Base-by-base conservation (phyloP, 2,329 filamentous ascomycete genomes). In the Colletotrichum godetiae region DNA sequence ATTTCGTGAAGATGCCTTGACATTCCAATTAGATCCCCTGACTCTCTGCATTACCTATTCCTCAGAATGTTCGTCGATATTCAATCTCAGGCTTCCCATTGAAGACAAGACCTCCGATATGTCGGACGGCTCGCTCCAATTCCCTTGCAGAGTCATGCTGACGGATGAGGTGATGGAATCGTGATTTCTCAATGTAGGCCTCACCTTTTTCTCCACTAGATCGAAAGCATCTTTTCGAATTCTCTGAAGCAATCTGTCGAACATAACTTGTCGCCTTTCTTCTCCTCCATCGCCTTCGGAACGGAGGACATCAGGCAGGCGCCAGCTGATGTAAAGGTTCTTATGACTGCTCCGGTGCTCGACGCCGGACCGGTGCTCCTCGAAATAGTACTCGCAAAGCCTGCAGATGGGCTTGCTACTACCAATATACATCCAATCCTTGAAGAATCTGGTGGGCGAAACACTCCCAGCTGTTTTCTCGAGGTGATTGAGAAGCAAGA, bases 361-460 rank as follows among this genome's bases (percentile, higher is more conserved):
- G 19, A 76, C 67, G 53, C 68, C 53, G 29, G 72, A 68, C 0
- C 75, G 75, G 52, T 80, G 79, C 0, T 74, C 75, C 2, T 74
- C 68, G 29, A 86, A 83, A 65, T 83, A 86, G 58, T 81, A 80
- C 8, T 77, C 59, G 37, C 84, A 86, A 1, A 86, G 77, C 0
- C 79, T 77, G 55, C 84, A 86, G 0, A 82, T 80, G 0, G 83
- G 83, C 75, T 86, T 86, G 76, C 83, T 84, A 22, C 76, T 78
- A 0, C 83, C 84, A 19, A 86, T 83, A 68, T 84, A 85, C 15
- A 72, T 76, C 70, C 78, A 80, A 10, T 76, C 74, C 0, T 72
- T 37, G 71, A 82, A 85, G 77, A 84, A 86, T 12, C 67, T n/a
- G 0, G 15, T 12, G 11, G 70, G 59, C 0, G 46, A 22, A 4